Conservation (phyloP, 2,329 filamentous ascomycete genomes). For the Alternaria longipes region DNA sequence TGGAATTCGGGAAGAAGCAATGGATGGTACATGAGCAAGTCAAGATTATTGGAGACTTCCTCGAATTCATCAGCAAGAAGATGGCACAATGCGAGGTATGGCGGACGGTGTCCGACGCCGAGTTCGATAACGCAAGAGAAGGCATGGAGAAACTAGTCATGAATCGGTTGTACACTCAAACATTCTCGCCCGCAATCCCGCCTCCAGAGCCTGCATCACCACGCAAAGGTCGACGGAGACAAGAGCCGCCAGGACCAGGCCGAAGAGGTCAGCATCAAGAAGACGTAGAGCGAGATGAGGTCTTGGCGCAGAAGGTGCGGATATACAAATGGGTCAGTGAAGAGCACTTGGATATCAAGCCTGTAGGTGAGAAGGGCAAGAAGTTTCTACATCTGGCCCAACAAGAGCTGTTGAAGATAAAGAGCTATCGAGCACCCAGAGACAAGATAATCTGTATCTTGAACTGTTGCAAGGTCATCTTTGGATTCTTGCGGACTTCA, state of each 20-base stretch:
- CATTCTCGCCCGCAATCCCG: conserved; percentile 93
- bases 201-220: conserved; percentile 77
- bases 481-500: conserved; percentile 89
- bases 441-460: conserved; percentile 99
- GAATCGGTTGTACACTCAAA: conserved; percentile 95
- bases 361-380: conserved; percentile 83
- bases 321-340: conserved; percentile 97
- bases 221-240: conserved; percentile 73
- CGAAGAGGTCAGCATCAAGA: conserved; percentile 95
- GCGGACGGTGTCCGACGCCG: conserved; percentile 92
- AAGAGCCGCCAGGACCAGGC: conserved; percentile 72
- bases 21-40: conserved; percentile 99
- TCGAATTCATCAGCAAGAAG: conserved; percentile 96
- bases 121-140: conserved; percentile 97
- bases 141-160: conserved; percentile 99
- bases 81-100: conserved; percentile 98
- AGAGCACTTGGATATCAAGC: conserved; percentile 90
- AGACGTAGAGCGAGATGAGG: conserved; percentile 94
- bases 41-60: conserved; percentile 96
- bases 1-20: conserved; percentile 95
- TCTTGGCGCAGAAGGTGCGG: conserved; percentile 94
- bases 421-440: conserved; percentile 92
- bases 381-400: conserved; percentile 90
- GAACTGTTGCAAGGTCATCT: conserved; percentile 99
- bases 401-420: conserved; percentile 95